Evolutionary conservation across 164 flowering plant genomes (phyloP), one percentile per base, ranked within the genome.

Genomic region (Protea cynaroides): DNA sequence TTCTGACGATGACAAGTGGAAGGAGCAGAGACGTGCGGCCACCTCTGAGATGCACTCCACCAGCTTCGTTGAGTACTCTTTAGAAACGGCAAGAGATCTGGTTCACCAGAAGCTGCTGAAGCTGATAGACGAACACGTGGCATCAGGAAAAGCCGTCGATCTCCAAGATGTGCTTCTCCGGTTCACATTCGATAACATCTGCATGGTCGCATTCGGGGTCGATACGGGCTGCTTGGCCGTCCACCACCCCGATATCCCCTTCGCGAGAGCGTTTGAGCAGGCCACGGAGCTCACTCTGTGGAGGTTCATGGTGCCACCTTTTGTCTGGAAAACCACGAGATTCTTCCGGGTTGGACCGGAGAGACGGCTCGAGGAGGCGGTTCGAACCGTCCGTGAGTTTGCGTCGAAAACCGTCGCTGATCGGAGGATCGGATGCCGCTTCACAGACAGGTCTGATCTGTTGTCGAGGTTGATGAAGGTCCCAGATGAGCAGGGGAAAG

Each of bases 131-230:
- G 72, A 68, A 40, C 58, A 72, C 24, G 81, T 72, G 9, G 21
- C 40, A 0, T 64, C 75, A 1, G 66, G 71, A 0, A 58, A 68
- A 12, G 19, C 24, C 11, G 25, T 86, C 29, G 92, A 90, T 71
- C 67, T 90, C 1, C 96, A 87, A 62, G 83, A 81, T 13, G 65
- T 85, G 10, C 81, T 90, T 56, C 80, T 84, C 0, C 69, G 92
- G 47, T 83, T 86, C 53, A 84, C 91, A 1, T 88, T 88, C 29
- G 97, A 90, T 61, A 84, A 82, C 62, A 81, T 86, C 10, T 90
- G 90, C 73, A 59, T 58, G 11, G 75, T 80, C 0, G 87, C 88
- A 0, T 74, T 90, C 21, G 95, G 92, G 0, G 72, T 83, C 25
- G 84, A 90, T 62, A 84, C 90, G 0, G 83, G 79, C 2, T 83